These are phyloP conservation scores for Acorus gramineus DNA, from an alignment of 106 monocot species.

Conservation along the genomic window DNA sequence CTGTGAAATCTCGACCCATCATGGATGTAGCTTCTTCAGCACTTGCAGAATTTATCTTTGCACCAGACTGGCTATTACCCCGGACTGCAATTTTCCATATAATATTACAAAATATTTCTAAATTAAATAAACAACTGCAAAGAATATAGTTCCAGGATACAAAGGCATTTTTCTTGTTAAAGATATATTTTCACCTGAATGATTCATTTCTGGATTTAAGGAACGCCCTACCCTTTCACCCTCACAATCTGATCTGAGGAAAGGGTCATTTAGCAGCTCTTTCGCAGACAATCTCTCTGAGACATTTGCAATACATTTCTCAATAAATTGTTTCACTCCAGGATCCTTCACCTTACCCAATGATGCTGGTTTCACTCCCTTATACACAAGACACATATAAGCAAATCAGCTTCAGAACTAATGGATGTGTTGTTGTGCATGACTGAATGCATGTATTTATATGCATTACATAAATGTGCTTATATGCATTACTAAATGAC, in stretches of 20 bases:
- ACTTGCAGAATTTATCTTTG: constrained; percentile 7
- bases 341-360: constrained; percentile 32
- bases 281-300: constrained; percentile 49
- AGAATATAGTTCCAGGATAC: too few species aligned
- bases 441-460: too few species aligned
- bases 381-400: neutral
- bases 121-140: neutral
- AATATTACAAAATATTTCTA: constrained; percentile 1
- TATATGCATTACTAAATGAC: too few species aligned
- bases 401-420: neutral
- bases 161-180: too few species aligned
- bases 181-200: constrained; percentile 19
- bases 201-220: constrained; percentile 1
- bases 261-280: constrained; percentile 43
- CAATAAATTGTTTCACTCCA: constrained; percentile 40
- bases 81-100: neutral
- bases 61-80: constrained; percentile 2
- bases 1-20: constrained; percentile 34
- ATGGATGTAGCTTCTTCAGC: constrained; percentile 3
- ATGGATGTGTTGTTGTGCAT: too few species aligned
- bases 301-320: constrained; percentile 45
- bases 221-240: constrained; percentile 12
- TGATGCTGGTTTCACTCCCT: constrained; percentile 48
- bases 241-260: constrained; percentile 27
- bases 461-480: too few species aligned